Base-by-base conservation (phyloP, 2,329 filamentous ascomycete species). In the Ophiocordyceps camponoti-floridani region DNA sequence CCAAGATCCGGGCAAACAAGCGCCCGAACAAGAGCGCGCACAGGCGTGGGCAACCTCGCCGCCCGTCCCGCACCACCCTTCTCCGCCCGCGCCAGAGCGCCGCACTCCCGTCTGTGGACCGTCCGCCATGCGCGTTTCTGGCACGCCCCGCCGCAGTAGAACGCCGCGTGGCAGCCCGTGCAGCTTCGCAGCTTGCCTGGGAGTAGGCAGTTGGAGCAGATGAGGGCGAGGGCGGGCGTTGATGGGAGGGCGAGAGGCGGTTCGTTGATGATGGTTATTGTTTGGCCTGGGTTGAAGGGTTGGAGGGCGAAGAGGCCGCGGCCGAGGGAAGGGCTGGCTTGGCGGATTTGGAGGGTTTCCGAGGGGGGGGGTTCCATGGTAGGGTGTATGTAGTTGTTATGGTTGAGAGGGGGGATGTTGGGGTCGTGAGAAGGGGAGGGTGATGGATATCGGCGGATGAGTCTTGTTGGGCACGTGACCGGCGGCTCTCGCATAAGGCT, bases 21-120 rank as follows among this genome's bases (percentile, higher is more conserved):
- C 4, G 70, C 58, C 56, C 73, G 70, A 41, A 77, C 54, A 13
- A 75, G 58, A 2, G 70, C 71, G 28, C 75, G 62, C 23, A 75
- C 69, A 0, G 71, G 66, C 1, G 75, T 77, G 1, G 75, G 76
- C 46, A 77, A 45, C 51, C 51, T 48, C 41, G 47, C 51, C 49
- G 48, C 55, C 45, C 26, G 52, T 48, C 38, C 51, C 31, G 40
- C 47, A 11, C 43, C 46, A 8, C 37, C 28, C 28, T 8, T 8
- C 12, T 30, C 28, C 28, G 28, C 9, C 28, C 28, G 28, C 23
- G 23, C 23, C 55, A 67, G 59, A 18, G 69, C 62, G 42, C 61
- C 63, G 61, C 76, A 80, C 60, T 80, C 76, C 41, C 58, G 58
- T 51, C 66, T 64, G 58, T 80, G 76, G 38, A 65, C 61, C 2